Percentiles rank a stretch among this genome's conserved stretches.
These are phyloP conservation scores for Aspergillus fructus DNA, from an alignment of 2,329 filamentous ascomycete species.

Conservation along the genomic window DNA sequence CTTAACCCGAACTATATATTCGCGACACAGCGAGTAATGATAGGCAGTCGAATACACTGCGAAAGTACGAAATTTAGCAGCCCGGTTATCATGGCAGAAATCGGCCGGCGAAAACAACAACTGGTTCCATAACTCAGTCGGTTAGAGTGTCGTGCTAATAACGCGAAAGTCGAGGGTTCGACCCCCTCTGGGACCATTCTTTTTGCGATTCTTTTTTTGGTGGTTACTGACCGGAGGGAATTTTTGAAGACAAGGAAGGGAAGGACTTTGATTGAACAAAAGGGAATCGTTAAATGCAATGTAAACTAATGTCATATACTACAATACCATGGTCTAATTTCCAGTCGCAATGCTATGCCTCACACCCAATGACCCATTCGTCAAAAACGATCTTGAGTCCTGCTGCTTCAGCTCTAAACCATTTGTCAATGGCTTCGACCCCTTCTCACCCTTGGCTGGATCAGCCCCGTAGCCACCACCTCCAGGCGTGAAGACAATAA, in stretches of 20 bases:
- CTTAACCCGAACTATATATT: too few relatives aligned
- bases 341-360: constrained; percentile 11
- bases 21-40: too few relatives aligned
- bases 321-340: neutral
- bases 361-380: constrained; percentile 11
- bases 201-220: neutral
- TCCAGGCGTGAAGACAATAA: constrained; percentile 60
- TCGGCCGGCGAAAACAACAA: neutral
- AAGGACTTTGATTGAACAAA: neutral
- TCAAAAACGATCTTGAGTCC: constrained; percentile 9
- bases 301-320: too few relatives aligned
- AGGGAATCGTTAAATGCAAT: neutral
- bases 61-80: too few relatives aligned
- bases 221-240: neutral
- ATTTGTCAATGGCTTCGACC: neutral
- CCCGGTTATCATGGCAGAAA: neutral
- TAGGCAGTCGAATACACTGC: too few relatives aligned
- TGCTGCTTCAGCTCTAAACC: constrained; percentile 1
- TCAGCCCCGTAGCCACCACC: constrained; percentile 24
- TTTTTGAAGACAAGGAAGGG: neutral
- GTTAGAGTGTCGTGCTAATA: neutral
- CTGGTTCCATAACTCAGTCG: neutral
- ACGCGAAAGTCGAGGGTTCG: neutral
- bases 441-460: neutral
- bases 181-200: neutral